phyloP scores from a whole-genome alignment of 1,284 basidiomycete species.

The Malassezia furfur region DNA sequence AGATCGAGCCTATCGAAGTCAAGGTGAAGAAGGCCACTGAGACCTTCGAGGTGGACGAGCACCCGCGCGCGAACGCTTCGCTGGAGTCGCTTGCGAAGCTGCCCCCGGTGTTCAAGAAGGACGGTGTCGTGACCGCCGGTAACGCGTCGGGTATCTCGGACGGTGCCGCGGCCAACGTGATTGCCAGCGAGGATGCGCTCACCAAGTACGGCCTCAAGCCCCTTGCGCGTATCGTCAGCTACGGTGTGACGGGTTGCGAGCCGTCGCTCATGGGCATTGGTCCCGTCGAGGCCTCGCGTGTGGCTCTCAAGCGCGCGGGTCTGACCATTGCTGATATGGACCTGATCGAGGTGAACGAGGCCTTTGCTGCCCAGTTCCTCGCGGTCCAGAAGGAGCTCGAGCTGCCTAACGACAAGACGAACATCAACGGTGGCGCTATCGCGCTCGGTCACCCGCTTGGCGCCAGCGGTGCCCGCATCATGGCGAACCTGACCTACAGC shows the following conservation, averaged over 20 bases:
- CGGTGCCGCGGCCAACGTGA: constrained; percentile 87
- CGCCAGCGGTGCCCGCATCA: constrained; percentile 54
- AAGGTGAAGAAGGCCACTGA: constrained; percentile 44
- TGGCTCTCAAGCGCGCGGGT: constrained; percentile 48
- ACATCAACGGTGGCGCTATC: constrained; percentile 53
- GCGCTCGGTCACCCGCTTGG: constrained; percentile 55
- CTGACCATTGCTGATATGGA: constrained; percentile 52
- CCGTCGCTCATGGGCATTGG: constrained; percentile 56
- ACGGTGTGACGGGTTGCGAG: constrained; percentile 54
- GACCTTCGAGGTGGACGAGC: constrained; percentile 51
- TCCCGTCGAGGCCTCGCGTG: constrained; percentile 51
- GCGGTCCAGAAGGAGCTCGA: constrained; percentile 80
- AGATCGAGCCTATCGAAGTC: constrained; percentile 48
- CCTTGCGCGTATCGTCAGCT: constrained; percentile 72
- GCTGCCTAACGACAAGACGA: constrained; percentile 56
- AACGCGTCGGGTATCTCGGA: constrained; percentile 95
- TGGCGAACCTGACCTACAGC: constrained; percentile 54
- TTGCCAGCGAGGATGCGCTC: constrained; percentile 83
- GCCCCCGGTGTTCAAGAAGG: constrained; percentile 73
- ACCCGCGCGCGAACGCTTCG: constrained; percentile 65
- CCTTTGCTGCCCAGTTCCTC: constrained; percentile 87
- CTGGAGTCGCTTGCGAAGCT: constrained; percentile 82
- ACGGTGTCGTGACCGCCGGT: constrained; percentile 84
- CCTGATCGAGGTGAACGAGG: constrained; percentile 58
- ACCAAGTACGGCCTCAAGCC: constrained; percentile 75